Evolutionary conservation across 257 asterid species (phyloP).

Genomic region (Solanum lycopersicoides): DNA sequence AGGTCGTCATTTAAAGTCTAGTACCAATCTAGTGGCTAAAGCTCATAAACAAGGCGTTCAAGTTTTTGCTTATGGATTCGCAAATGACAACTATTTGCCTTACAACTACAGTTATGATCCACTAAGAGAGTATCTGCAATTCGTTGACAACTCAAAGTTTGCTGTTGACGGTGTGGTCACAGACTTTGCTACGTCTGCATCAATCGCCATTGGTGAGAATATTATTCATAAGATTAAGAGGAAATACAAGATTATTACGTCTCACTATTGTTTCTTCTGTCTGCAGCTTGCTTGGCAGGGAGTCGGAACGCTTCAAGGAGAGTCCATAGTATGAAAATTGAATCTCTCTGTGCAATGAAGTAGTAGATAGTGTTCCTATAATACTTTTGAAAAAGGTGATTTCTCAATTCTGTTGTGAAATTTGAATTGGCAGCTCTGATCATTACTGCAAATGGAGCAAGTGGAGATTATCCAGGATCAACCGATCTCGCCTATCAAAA

Average conservation of each 20-base stretch:
- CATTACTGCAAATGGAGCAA: conserved; percentile 71
- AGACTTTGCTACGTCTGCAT: conserved; percentile 76
- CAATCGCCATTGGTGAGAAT: conserved; percentile 63
- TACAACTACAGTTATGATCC: conserved; percentile 91
- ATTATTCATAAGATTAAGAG: neutral
- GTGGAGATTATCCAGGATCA: conserved; percentile 74
- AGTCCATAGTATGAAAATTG: conserved; percentile 31
- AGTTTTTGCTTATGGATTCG: conserved; percentile 64
- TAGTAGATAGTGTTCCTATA: neutral
- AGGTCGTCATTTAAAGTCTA: conserved; percentile 39
- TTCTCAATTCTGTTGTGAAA: neutral
- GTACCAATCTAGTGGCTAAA: conserved; percentile 58
- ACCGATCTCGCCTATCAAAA: conserved; percentile 82
- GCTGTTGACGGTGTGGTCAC: conserved; percentile 79
- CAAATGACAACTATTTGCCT: conserved; percentile 55
- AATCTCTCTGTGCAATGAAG: neutral
- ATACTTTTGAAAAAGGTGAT: neutral
- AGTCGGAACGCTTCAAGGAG: conserved; percentile 42
- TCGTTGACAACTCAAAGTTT: conserved; percentile 46
- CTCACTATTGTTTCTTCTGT: neutral
- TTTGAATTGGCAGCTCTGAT: neutral
- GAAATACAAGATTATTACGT: neutral
- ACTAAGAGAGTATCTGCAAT: conserved; percentile 60
- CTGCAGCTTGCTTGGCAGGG: conserved; percentile 60
- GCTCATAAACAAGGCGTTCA: conserved; percentile 70